Evolutionary conservation across 1,284 basidiomycete species (phyloP).

Genomic region (Moesziomyces aphidis): DNA sequence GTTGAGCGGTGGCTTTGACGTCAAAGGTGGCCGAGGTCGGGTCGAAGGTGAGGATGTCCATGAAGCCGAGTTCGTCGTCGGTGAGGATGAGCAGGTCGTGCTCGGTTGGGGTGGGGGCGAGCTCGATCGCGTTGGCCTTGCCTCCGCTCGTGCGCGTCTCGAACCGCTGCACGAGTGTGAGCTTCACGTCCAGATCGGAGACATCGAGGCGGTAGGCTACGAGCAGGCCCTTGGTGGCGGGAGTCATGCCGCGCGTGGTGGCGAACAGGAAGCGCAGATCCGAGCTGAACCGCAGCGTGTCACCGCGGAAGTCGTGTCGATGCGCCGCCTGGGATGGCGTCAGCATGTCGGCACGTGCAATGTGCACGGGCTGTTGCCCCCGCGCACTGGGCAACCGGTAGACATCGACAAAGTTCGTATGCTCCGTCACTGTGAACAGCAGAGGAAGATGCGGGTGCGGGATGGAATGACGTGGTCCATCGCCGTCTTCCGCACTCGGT

Average conservation of each 20-base stretch:
- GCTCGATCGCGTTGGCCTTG: slow-evolving; percentile 65
- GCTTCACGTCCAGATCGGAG: neutral
- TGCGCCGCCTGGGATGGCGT: slow-evolving; percentile 3
- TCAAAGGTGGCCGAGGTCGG: slow-evolving; percentile 1
- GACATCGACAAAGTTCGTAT: slow-evolving; percentile 54
- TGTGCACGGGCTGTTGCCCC: neutral
- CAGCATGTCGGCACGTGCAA: slow-evolving; percentile 31
- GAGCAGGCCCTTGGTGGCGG: slow-evolving; percentile 32
- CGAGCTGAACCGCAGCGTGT: slow-evolving; percentile 61
- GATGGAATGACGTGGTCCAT: slow-evolving; percentile 62
- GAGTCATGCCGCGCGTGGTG: slow-evolving; percentile 54
- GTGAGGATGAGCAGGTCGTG: slow-evolving; percentile 47
- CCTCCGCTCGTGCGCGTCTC: slow-evolving; percentile 58
- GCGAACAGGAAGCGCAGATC: slow-evolving; percentile 47
- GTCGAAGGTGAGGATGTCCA: slow-evolving; percentile 52
- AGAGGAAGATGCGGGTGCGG: slow-evolving; percentile 42
- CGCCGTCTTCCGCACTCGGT: slow-evolving; percentile 18
- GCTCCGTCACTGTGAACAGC: slow-evolving; percentile 60
- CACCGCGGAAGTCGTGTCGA: slow-evolving; percentile 48
- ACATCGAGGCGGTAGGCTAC: slow-evolving; percentile 34
- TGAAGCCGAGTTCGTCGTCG: slow-evolving; percentile 55
- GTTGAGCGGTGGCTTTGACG: slow-evolving; percentile 22
- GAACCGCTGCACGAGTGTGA: slow-evolving; percentile 17
- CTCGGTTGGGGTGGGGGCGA: slow-evolving; percentile 12
- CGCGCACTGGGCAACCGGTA: slow-evolving; percentile 10